A percentile compares a stretch with the other conserved stretches of the same genome.
phyloP scores from a whole-genome alignment of 495 filamentous ascomycete genomes.

The Hyaloscypha bicolor region DNA sequence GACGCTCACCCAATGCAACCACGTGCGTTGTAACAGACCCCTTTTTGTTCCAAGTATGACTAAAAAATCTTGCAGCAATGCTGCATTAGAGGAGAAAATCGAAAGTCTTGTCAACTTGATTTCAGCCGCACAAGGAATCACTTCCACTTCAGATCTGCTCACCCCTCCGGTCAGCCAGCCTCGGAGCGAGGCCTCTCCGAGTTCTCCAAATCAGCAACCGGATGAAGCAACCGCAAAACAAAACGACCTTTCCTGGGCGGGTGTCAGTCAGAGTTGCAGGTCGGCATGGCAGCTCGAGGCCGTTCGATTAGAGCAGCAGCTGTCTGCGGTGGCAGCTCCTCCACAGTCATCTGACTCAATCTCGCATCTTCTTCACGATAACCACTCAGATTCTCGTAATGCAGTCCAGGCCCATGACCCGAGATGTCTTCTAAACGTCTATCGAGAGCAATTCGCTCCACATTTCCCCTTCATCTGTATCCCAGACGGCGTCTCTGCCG shows the following conservation, averaged over 20 bases:
- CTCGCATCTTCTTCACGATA: background rate
- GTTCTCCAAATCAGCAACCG: background rate
- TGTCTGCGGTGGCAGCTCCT: background rate
- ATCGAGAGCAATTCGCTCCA: conserved; percentile 10
- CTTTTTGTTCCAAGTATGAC: background rate
- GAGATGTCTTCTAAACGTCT: conserved; percentile 15
- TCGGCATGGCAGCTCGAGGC: background rate
- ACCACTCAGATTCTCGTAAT: background rate
- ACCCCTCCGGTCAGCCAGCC: conserved; percentile 16
- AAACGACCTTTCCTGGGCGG: background rate
- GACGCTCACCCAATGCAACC: conserved; percentile 23
- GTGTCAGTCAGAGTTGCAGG: background rate
- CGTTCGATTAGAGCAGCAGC: background rate
- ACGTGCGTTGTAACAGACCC: conserved; percentile 10
- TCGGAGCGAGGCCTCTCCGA: background rate
- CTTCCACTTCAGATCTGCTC: background rate
- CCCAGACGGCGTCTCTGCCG: conserved; percentile 5
- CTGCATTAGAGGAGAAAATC: conserved; percentile 29
- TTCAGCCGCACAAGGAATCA: conserved; percentile 3
- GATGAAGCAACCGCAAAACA: background rate
- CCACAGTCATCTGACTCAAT: background rate
- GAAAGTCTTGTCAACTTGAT: conserved; percentile 29
- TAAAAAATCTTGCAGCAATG: conserved; percentile 10
- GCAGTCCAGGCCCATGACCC: background rate
- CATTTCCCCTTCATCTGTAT: conserved; percentile 25